Conservation (phyloP, 2,329 filamentous ascomycete species). For the Colletotrichum liriopes region DNA sequence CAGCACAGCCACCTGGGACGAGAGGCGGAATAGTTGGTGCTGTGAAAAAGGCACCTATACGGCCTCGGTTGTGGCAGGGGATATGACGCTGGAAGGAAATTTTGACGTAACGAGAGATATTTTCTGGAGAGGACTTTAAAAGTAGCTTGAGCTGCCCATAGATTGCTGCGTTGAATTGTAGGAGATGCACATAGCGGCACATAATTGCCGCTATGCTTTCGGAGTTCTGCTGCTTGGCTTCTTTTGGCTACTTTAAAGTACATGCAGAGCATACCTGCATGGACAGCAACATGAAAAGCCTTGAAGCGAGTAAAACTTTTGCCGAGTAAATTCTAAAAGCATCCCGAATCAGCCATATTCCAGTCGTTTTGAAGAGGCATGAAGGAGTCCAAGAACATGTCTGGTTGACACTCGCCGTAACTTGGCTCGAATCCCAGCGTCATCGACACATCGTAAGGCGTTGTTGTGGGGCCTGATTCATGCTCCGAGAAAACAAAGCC, state of each 20-base stretch:
- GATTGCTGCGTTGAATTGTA: neutral
- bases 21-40: constrained; percentile 76
- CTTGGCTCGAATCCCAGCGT: constrained; percentile 35
- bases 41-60: constrained; percentile 77
- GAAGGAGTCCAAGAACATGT: constrained; percentile 30
- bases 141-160: rapidly evolving
- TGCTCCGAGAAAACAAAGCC: constrained; percentile 9
- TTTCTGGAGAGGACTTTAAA: constrained; percentile 77
- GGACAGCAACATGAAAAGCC: neutral
- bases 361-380: constrained; percentile 32
- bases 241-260: neutral
- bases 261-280: neutral
- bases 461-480: neutral
- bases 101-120: constrained; percentile 74
- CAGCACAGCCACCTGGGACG: constrained; percentile 79
- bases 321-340: neutral
- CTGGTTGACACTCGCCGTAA: constrained; percentile 32
- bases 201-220: neutral
- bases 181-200: neutral
- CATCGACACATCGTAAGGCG: constrained; percentile 25
- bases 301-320: neutral
- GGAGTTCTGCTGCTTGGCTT: neutral
- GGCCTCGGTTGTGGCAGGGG: constrained; percentile 68
- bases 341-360: constrained; percentile 26
- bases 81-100: constrained; percentile 61